These are phyloP conservation scores for Umbelopsis ramanniana DNA, from an alignment of 192 early-diverging fungal species.

Conservation along the genomic window DNA sequence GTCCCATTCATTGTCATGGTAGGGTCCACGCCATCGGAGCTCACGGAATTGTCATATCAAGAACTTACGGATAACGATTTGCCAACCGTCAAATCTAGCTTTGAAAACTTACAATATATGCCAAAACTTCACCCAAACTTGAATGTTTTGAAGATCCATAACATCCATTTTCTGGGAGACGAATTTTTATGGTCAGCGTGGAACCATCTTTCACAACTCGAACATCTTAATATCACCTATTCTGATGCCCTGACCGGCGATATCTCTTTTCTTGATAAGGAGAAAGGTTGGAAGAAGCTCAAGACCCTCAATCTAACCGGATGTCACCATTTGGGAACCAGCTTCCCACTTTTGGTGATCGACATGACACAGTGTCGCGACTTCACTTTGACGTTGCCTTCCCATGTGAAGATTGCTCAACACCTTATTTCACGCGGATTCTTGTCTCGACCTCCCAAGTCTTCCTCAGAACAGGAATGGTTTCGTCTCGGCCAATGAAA, in stretches of 20 bases:
- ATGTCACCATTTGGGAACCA: neutral
- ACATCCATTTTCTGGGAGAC: slow-evolving; percentile 13
- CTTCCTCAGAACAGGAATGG: neutral
- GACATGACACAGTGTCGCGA: slow-evolving; percentile 13
- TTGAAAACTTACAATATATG: slow-evolving; percentile 15
- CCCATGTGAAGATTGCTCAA: slow-evolving; percentile 15
- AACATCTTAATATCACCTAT: neutral
- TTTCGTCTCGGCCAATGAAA: neutral
- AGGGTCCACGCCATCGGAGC: slow-evolving; percentile 18
- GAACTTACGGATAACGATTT: slow-evolving; percentile 18
- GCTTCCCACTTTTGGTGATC: slow-evolving; percentile 13
- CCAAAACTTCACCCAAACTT: slow-evolving; percentile 7
- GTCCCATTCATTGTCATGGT: slow-evolving; percentile 22
- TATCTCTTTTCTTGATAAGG: neutral
- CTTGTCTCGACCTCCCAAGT: neutral
- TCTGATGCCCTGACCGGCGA: neutral
- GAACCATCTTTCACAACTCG: slow-evolving; percentile 11
- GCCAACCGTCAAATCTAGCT: slow-evolving; percentile 7
- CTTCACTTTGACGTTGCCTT: slow-evolving; percentile 1
- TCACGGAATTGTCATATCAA: slow-evolving; percentile 16
- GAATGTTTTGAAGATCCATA: slow-evolving; percentile 8
- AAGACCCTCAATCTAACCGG: neutral
- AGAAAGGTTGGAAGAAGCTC: slow-evolving; percentile 5
- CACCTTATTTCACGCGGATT: neutral
- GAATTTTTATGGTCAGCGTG: slow-evolving; percentile 16